Conservation (phyloP, 441 rosid genomes). For the Corymbia citriodora region DNA sequence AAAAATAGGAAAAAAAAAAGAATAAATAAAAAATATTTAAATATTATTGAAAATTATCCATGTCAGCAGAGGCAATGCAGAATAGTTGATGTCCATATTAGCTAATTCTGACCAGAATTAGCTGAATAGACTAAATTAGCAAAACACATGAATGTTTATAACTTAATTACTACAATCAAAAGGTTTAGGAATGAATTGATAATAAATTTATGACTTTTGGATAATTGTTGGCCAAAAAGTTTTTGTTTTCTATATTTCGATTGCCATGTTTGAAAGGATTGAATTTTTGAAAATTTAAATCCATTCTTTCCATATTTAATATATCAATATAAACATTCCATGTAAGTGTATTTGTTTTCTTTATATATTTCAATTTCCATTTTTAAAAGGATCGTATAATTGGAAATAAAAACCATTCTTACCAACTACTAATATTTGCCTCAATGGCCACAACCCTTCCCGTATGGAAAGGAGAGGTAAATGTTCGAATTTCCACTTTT, state of each 20-base stretch:
- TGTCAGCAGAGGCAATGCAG: fast-evolving
- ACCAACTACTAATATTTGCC: too few species aligned
- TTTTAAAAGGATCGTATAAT: neutral
- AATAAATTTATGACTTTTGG: too few species aligned
- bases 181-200: fast-evolving
- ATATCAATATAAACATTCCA: neutral
- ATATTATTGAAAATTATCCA: too few species aligned
- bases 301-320: neutral
- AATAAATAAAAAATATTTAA: too few species aligned
- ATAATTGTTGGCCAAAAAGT: too few species aligned
- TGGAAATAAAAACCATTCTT: neutral
- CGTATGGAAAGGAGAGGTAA: too few species aligned
- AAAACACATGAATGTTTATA: too few species aligned
- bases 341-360: neutral
- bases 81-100: too few species aligned
- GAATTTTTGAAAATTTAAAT: neutral
- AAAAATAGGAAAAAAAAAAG: too few species aligned
- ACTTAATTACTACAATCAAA: neutral
- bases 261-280: neutral
- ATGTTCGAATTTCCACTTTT: too few species aligned
- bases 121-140: too few species aligned
- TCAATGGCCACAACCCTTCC: too few species aligned
- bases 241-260: neutral
- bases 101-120: neutral
- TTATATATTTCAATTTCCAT: neutral